These are phyloP conservation scores for Mycena maculata DNA, from an alignment of 768 basidiomycete genomes.

Conservation along the genomic window DNA sequence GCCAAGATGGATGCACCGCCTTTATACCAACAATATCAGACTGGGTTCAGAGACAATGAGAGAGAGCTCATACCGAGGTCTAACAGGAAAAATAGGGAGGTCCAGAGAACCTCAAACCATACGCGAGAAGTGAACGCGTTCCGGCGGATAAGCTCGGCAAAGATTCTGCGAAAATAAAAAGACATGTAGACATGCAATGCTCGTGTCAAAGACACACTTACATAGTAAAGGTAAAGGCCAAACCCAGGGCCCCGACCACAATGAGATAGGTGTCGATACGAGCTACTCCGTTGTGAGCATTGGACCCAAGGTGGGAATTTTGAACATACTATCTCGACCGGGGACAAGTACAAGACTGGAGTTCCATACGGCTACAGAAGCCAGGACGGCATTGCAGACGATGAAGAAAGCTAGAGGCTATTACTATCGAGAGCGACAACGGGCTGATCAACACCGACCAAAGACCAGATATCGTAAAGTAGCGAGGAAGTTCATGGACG, in stretches of 20 bases:
- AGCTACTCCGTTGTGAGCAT: slow-evolving; percentile 40
- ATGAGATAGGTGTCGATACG: slow-evolving; percentile 70
- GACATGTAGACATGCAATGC: not conserved
- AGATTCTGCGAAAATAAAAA: slow-evolving; percentile 59
- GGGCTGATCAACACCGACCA: slow-evolving; percentile 54
- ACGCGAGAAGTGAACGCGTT: slow-evolving; percentile 67
- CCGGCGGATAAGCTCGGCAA: slow-evolving; percentile 66
- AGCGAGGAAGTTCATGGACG: slow-evolving; percentile 59
- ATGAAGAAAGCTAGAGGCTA: slow-evolving; percentile 63
- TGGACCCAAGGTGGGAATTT: not conserved
- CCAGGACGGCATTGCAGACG: slow-evolving; percentile 72
- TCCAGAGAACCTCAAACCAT: slow-evolving; percentile 79
- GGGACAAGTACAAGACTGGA: slow-evolving; percentile 57
- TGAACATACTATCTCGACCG: slow-evolving; percentile 53
- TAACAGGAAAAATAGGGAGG: slow-evolving; percentile 65
- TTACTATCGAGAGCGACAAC: not conserved
- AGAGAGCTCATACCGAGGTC: slow-evolving; percentile 60
- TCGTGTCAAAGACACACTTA: slow-evolving; percentile 45
- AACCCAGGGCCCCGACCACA: slow-evolving; percentile 67
- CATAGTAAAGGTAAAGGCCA: slow-evolving; percentile 70
- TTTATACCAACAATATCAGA: slow-evolving; percentile 41
- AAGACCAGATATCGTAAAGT: slow-evolving; percentile 70
- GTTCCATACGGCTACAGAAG: slow-evolving; percentile 79
- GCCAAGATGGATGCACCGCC: slow-evolving; percentile 66
- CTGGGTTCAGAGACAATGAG: not conserved